These are phyloP conservation scores for Boletus speciosus DNA, from an alignment of 768 basidiomycete genomes.

Conservation along the genomic window DNA sequence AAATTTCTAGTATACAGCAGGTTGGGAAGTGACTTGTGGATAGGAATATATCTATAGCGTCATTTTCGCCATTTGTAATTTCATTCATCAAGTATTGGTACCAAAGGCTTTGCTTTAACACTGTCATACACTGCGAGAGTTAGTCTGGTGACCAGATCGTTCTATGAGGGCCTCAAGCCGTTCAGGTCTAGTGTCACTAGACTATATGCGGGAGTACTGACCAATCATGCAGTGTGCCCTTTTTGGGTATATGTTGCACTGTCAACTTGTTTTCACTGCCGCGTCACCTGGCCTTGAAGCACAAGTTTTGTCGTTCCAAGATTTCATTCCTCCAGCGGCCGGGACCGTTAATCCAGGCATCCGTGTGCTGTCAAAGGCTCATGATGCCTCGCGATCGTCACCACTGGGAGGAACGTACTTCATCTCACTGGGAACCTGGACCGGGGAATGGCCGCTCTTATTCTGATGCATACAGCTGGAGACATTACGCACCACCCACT, in stretches of 20 bases:
- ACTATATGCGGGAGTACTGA: too few species aligned
- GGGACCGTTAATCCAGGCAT: neutral
- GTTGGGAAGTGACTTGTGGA: neutral
- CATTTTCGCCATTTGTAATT: neutral
- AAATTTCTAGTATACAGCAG: neutral
- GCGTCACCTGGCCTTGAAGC: neutral
- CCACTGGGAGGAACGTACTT: constrained; percentile 9
- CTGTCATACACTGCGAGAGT: too few species aligned
- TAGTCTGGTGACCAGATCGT: too few species aligned
- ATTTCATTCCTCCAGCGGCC: constrained; percentile 14
- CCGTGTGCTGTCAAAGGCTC: constrained; percentile 4
- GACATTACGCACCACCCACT: constrained; percentile 7
- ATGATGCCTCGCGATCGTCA: constrained; percentile 17
- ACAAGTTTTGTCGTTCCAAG: constrained; percentile 3
- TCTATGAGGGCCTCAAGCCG: too few species aligned
- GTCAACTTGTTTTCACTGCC: neutral
- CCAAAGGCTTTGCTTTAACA: too few species aligned
- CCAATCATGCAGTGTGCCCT: too few species aligned
- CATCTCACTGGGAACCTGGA: constrained; percentile 5
- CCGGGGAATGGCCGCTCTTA: constrained; percentile 1
- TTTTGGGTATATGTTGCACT: too few species aligned
- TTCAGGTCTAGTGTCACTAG: too few species aligned
- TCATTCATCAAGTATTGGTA: too few species aligned
- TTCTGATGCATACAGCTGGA: constrained; percentile 7
- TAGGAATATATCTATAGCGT: neutral